Percentiles rank a stretch among this genome's conserved stretches.
phyloP scores from a whole-genome alignment of 768 basidiomycete genomes.

The Pulveroboletus sp. region DNA sequence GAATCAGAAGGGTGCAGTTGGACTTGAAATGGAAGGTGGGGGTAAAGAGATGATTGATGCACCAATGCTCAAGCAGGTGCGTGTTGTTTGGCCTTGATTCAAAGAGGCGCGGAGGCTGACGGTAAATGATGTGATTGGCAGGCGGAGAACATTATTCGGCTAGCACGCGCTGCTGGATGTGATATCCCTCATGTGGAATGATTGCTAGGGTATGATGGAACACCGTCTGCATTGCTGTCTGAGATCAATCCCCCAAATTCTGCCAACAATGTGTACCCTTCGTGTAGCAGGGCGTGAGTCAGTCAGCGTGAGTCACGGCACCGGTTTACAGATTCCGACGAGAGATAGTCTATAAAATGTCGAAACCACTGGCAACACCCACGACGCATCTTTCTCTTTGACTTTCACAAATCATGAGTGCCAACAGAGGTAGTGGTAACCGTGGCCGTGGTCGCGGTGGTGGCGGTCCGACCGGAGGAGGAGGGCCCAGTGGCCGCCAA shows the following conservation, averaged over 20 bases:
- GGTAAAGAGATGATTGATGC: conserved; percentile 85
- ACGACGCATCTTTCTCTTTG: neutral
- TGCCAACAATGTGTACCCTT: too few relatives aligned
- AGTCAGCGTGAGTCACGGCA: neutral
- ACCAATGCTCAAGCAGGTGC: conserved; percentile 78
- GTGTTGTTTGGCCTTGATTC: neutral
- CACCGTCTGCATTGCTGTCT: neutral
- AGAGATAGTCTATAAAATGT: conserved; percentile 5
- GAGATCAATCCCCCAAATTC: too few relatives aligned
- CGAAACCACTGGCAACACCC: neutral
- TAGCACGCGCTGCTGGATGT: conserved; percentile 55
- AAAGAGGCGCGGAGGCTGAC: neutral
- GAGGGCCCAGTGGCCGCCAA: conserved; percentile 1
- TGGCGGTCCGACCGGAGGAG: conserved; percentile 2
- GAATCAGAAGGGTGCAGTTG: conserved; percentile 63
- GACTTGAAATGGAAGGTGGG: conserved; percentile 55
- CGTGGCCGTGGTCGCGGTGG: conserved; percentile 20
- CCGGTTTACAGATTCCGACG: too few relatives aligned
- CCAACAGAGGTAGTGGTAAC: conserved; percentile 5
- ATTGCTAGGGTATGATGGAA: neutral
- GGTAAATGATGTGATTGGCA: conserved; percentile 15
- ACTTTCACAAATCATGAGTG: conserved; percentile 12
- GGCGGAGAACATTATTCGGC: conserved; percentile 51
- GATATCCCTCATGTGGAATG: conserved; percentile 44
- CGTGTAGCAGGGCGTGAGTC: neutral